These are phyloP conservation scores for Phalaenopsis hybrid DNA, from an alignment of 116 monocot species.

Conservation along the genomic window DNA sequence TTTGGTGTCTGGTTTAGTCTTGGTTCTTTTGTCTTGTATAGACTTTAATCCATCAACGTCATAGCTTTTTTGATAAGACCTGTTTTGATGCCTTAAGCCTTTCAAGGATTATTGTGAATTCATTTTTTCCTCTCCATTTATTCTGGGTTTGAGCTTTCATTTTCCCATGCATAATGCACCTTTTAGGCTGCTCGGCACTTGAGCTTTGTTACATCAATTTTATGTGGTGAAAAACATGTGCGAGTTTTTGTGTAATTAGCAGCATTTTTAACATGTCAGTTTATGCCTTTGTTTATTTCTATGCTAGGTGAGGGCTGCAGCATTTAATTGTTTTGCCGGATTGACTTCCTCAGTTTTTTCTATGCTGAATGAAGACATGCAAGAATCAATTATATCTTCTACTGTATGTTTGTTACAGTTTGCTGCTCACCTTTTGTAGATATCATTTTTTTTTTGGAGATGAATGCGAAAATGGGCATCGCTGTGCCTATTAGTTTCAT, in stretches of 20 bases:
- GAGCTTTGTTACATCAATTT: neutral
- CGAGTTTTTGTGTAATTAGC: neutral
- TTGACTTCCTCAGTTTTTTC: conserved; percentile 78
- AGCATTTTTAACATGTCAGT: neutral
- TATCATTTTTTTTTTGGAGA: neutral
- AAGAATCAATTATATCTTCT: conserved; percentile 57
- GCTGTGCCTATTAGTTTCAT: neutral
- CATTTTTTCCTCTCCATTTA: neutral
- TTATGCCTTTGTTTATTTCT: neutral
- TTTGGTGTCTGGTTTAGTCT: too few relatives aligned
- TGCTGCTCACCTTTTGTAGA: neutral
- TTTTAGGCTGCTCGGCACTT: neutral
- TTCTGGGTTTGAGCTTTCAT: neutral
- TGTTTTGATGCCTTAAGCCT: neutral
- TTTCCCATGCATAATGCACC: neutral
- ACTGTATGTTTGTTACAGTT: conserved; percentile 38
- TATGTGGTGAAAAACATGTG: neutral
- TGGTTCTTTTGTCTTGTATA: neutral
- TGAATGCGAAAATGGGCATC: neutral
- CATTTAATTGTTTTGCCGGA: conserved; percentile 92
- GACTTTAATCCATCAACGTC: neutral
- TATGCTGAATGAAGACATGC: conserved; percentile 47
- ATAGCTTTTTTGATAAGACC: neutral
- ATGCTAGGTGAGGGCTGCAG: conserved; percentile 76
- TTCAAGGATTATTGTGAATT: neutral